Conservation (phyloP, 192 early-diverging fungal species). For the Paraglomus brasilianum region DNA sequence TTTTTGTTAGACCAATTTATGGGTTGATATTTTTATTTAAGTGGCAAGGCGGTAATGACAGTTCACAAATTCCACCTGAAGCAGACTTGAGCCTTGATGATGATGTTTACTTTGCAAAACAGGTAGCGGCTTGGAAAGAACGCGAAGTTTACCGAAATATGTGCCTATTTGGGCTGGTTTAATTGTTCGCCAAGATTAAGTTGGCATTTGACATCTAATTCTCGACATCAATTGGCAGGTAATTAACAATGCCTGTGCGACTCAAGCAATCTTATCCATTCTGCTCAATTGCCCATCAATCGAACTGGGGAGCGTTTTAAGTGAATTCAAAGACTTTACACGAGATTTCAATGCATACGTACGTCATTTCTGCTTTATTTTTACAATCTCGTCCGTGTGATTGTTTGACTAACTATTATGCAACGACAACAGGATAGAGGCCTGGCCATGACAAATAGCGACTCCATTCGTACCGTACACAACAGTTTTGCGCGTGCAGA, state of each 20-base stretch:
- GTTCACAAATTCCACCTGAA: slow-evolving; percentile 30
- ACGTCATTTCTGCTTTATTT: slow-evolving; percentile 1
- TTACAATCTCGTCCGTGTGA: neutral
- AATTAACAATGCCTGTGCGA: slow-evolving; percentile 83
- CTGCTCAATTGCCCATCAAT: slow-evolving; percentile 65
- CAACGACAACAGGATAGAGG: slow-evolving; percentile 58
- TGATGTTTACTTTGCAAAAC: slow-evolving; percentile 72
- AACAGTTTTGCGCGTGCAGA: slow-evolving; percentile 81
- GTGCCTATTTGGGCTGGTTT: neutral
- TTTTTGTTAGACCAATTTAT: slow-evolving; percentile 55
- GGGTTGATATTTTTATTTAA: slow-evolving; percentile 86
- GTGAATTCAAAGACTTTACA: slow-evolving; percentile 69
- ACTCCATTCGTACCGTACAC: slow-evolving; percentile 71
- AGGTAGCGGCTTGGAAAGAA: slow-evolving; percentile 35
- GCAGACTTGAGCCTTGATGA: slow-evolving; percentile 38
- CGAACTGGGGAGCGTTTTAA: slow-evolving; percentile 69
- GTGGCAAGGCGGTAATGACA: slow-evolving; percentile 54
- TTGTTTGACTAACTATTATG: neutral
- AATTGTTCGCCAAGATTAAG: neutral
- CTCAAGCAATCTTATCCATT: slow-evolving; percentile 79
- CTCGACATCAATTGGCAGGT: slow-evolving; percentile 47
- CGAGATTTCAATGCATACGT: slow-evolving; percentile 70
- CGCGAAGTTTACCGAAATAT: neutral
- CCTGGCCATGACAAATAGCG: slow-evolving; percentile 75
- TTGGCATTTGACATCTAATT: neutral